Conservation (phyloP, 179 eudicot genomes). For the Amaranthus tricolor region DNA sequence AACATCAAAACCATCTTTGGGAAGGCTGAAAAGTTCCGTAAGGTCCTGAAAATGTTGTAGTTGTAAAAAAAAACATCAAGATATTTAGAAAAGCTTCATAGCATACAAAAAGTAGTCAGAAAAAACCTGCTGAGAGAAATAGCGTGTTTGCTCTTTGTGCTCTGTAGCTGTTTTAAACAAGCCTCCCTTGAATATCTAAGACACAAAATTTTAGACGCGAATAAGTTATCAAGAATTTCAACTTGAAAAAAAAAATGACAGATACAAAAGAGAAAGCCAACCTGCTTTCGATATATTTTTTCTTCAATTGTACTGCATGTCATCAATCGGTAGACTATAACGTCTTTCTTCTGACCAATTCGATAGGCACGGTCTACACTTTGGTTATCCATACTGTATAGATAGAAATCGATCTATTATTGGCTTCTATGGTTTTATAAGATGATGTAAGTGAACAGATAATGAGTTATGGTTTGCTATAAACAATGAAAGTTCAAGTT, state of each 20-base stretch:
- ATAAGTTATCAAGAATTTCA: not conserved
- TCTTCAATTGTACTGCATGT: conserved; percentile 96
- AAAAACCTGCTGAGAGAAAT: conserved; percentile 85
- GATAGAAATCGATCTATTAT: not conserved
- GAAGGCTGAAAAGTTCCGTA: conserved; percentile 82
- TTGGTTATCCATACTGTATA: conserved; percentile 88
- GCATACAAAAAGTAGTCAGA: not conserved
- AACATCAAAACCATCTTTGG: conserved; percentile 85
- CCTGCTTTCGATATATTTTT: conserved; percentile 96
- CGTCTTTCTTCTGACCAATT: conserved; percentile 96
- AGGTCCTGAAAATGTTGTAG: conserved; percentile 60
- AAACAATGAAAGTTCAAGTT: too few species aligned
- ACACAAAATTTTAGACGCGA: conserved; percentile 21
- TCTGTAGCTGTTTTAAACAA: conserved; percentile 96
- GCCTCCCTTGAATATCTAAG: conserved; percentile 94
- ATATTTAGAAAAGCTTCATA: conserved; percentile 2
- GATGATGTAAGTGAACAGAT: not conserved
- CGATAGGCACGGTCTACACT: conserved; percentile 99
- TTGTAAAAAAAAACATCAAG: conserved; percentile 13
- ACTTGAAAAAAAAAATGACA: not conserved
- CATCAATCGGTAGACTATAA: conserved; percentile 89
- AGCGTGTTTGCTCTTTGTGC: conserved; percentile 97
- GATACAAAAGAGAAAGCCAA: conserved; percentile 17
- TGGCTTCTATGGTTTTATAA: not conserved
- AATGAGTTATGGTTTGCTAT: not conserved